Percentiles rank a stretch among this genome's conserved stretches.
phyloP scores from a whole-genome alignment of 2,329 filamentous ascomycete genomes.

The Aspergillus felis region DNA sequence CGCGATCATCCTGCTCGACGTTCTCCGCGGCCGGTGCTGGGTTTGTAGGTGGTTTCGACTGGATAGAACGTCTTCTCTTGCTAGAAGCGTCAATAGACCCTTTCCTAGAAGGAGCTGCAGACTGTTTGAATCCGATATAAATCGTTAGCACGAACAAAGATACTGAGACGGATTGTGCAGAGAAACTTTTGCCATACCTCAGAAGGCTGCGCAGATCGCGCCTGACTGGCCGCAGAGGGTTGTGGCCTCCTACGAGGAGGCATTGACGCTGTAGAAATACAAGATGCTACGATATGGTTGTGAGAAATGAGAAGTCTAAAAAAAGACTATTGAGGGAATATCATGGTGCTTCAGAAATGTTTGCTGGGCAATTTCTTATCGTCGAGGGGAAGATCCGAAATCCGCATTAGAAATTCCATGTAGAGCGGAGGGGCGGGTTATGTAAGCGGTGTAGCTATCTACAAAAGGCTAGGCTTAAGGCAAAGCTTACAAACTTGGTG shows the following conservation, averaged over 20 bases:
- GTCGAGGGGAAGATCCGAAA: slow-evolving; percentile 16
- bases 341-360: slow-evolving; percentile 9
- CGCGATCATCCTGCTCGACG: slow-evolving; percentile 14
- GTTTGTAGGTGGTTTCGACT: slow-evolving; percentile 21
- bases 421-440: slow-evolving; percentile 6
- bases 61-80: slow-evolving; percentile 26
- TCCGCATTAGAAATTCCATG: slow-evolving; percentile 17
- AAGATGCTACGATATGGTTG: neutral
- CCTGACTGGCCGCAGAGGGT: slow-evolving; percentile 22
- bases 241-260: slow-evolving; percentile 36
- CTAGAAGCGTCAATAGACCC: slow-evolving; percentile 15
- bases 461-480: neutral
- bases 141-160: slow-evolving; percentile 9
- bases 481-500: neutral
- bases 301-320: neutral
- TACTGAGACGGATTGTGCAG: slow-evolving; percentile 6
- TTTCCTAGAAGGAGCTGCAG: slow-evolving; percentile 10
- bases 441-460: slow-evolving; percentile 5
- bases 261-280: slow-evolving; percentile 20
- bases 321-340: neutral
- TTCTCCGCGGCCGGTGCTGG: slow-evolving; percentile 13
- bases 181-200: slow-evolving; percentile 32
- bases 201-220: slow-evolving; percentile 24
- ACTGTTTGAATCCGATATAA: slow-evolving; percentile 7
- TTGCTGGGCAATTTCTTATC: slow-evolving; percentile 21